Percentiles rank a stretch among this genome's conserved stretches.
These are phyloP conservation scores for Lonicera japonica DNA, from an alignment of 129 eudicot genomes.

Conservation along the genomic window DNA sequence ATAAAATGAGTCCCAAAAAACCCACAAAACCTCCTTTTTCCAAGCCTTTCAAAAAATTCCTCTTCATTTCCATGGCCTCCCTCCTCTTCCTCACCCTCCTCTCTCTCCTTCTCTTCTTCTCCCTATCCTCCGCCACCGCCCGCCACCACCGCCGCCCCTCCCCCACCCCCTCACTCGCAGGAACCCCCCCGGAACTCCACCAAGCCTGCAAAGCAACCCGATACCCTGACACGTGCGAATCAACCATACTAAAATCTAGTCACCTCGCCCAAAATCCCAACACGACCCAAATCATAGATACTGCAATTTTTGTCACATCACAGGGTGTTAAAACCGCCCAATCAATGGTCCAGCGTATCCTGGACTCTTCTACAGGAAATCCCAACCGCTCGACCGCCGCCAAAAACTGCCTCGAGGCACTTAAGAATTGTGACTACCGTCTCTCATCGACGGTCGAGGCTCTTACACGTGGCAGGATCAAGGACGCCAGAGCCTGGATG, in stretches of 20 bases:
- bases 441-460: slow-evolving; percentile 26
- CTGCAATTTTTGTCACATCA: slow-evolving; percentile 39
- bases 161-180: neutral
- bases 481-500: slow-evolving; percentile 74
- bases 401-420: slow-evolving; percentile 40
- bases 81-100: slow-evolving; percentile 27
- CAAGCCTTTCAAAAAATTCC: slow-evolving; percentile 8
- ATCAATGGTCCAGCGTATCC: slow-evolving; percentile 34
- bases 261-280: slow-evolving; percentile 11
- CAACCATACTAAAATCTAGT: slow-evolving; percentile 20
- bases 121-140: slow-evolving; percentile 32
- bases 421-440: slow-evolving; percentile 34
- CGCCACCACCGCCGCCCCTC: slow-evolving; percentile 18
- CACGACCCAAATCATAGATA: slow-evolving; percentile 31
- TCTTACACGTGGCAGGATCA: slow-evolving; percentile 42
- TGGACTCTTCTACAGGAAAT: slow-evolving; percentile 22
- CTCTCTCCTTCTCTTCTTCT: slow-evolving; percentile 40
- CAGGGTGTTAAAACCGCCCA: slow-evolving; percentile 34
- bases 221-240: slow-evolving; percentile 34
- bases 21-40: slow-evolving; percentile 13
- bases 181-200: slow-evolving; percentile 13
- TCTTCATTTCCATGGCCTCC: slow-evolving; percentile 39
- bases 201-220: slow-evolving; percentile 67
- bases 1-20: slow-evolving; percentile 30
- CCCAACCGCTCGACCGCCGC: slow-evolving; percentile 44